Percentiles rank a stretch among this genome's conserved stretches.
Conservation (phyloP, 202 grass and related monocot genomes). For the Musa balbisiana region DNA sequence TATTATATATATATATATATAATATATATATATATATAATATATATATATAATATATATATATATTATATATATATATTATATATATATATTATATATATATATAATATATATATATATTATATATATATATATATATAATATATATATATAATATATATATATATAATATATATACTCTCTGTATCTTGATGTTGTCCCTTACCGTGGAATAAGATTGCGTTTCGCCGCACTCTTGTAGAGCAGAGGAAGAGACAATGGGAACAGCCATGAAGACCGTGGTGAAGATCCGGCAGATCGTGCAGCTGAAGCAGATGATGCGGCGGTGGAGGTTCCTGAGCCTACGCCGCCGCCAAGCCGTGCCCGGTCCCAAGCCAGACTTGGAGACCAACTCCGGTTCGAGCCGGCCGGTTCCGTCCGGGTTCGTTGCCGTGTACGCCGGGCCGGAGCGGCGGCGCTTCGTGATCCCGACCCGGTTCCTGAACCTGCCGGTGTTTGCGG, state of each 20-base stretch:
- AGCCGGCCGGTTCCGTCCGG: background rate
- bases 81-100: too few species aligned
- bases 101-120: too few species aligned
- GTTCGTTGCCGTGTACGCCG: background rate
- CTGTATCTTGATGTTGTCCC: background rate
- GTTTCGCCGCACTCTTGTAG: background rate
- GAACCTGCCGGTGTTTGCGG: background rate
- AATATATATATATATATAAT: too few species aligned
- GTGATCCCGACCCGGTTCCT: conserved; percentile 5
- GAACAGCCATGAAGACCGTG: conserved; percentile 6
- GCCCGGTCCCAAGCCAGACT: background rate
- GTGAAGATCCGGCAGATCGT: conserved; percentile 12
- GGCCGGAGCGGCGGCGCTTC: background rate
- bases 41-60: too few species aligned
- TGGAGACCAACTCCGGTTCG: background rate
- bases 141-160: too few species aligned
- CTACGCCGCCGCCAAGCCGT: background rate
- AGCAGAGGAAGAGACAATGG: background rate
- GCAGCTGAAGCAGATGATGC: conserved; percentile 10
- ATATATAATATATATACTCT: too few species aligned
- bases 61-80: too few species aligned
- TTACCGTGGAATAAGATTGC: too few species aligned
- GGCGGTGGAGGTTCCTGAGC: conserved; percentile 8
- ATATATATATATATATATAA: too few species aligned
- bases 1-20: too few species aligned